These are phyloP conservation scores for Pulveroboletus frians DNA, from an alignment of 768 basidiomycete species.

Conservation along the genomic window DNA sequence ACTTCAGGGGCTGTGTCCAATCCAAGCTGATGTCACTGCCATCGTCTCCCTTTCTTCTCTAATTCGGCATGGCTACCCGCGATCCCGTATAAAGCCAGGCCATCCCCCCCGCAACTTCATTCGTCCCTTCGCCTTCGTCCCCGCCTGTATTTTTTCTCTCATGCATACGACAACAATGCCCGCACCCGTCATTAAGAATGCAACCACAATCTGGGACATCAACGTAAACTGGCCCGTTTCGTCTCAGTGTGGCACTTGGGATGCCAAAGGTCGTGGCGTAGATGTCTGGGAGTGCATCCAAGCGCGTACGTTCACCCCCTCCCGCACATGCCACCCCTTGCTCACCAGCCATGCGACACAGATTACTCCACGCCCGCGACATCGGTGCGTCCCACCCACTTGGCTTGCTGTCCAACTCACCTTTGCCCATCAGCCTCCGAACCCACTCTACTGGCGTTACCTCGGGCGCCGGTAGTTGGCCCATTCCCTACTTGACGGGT, in stretches of 20 bases:
- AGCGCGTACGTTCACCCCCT: constrained; percentile 43
- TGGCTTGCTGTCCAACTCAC: not conserved
- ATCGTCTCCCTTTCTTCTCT: constrained; percentile 25
- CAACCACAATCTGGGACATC: constrained; percentile 66
- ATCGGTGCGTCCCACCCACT: constrained; percentile 20
- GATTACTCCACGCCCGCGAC: constrained; percentile 59
- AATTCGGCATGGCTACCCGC: constrained; percentile 24
- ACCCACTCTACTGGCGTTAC: constrained; percentile 42
- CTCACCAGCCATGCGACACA: constrained; percentile 21
- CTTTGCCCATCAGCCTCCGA: constrained; percentile 35
- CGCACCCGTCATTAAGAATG: constrained; percentile 47
- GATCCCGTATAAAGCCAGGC: constrained; percentile 26
- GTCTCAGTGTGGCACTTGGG: constrained; percentile 71
- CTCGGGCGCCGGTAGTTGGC: constrained; percentile 38
- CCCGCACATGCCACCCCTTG: not conserved
- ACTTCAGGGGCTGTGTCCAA: constrained; percentile 25
- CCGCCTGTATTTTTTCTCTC: not conserved
- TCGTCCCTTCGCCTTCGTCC: not conserved
- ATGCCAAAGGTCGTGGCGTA: constrained; percentile 58
- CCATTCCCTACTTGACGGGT: not conserved
- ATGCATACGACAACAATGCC: constrained; percentile 25
- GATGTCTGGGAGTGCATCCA: constrained; percentile 73
- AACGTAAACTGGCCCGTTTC: constrained; percentile 60
- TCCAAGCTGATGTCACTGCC: constrained; percentile 31
- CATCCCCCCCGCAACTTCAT: constrained; percentile 7